Percentiles rank a stretch among this genome's conserved stretches.
These are phyloP conservation scores for Yarrowia phangngaensis DNA, from an alignment of 805 yeast species.

Conservation along the genomic window DNA sequence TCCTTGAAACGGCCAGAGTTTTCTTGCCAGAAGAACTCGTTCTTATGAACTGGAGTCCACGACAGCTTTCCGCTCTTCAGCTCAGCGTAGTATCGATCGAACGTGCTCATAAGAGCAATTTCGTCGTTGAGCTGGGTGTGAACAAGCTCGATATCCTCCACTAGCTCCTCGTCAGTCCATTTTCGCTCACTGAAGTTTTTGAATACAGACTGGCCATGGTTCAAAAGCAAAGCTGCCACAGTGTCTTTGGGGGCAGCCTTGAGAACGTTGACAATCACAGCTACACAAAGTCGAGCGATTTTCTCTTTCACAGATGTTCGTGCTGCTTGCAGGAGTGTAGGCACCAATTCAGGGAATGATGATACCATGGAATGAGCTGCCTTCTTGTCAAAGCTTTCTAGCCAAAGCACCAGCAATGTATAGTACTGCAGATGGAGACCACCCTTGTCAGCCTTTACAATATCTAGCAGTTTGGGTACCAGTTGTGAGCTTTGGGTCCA, in stretches of 20 bases:
- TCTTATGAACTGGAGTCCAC: slow-evolving; percentile 91
- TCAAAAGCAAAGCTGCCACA: slow-evolving; percentile 65
- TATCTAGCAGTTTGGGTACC: slow-evolving; percentile 50
- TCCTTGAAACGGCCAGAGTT: slow-evolving; percentile 73
- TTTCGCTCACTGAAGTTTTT: slow-evolving; percentile 75
- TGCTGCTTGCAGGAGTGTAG: slow-evolving; percentile 50
- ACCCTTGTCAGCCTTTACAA: slow-evolving; percentile 45
- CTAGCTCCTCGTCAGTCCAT: slow-evolving; percentile 91
- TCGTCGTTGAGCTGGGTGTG: slow-evolving; percentile 62
- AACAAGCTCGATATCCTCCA: slow-evolving; percentile 61
- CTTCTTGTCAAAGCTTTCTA: slow-evolving; percentile 66
- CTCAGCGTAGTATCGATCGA: slow-evolving; percentile 88
- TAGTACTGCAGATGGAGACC: slow-evolving; percentile 83
- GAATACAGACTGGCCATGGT: slow-evolving; percentile 67
- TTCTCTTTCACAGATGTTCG: slow-evolving; percentile 88
- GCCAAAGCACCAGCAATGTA: slow-evolving; percentile 75
- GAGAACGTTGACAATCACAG: slow-evolving; percentile 50
- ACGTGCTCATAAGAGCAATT: slow-evolving; percentile 75
- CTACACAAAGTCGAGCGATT: slow-evolving; percentile 76
- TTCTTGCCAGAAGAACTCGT: slow-evolving; percentile 85
- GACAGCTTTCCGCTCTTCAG: slow-evolving; percentile 69
- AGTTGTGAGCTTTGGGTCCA: slow-evolving; percentile 46
- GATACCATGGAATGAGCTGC: slow-evolving; percentile 49
- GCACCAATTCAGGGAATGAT: slow-evolving; percentile 50
- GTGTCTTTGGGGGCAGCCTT: slow-evolving; percentile 41